Base-by-base conservation (phyloP, 768 basidiomycete species). In the Russula earlei region DNA sequence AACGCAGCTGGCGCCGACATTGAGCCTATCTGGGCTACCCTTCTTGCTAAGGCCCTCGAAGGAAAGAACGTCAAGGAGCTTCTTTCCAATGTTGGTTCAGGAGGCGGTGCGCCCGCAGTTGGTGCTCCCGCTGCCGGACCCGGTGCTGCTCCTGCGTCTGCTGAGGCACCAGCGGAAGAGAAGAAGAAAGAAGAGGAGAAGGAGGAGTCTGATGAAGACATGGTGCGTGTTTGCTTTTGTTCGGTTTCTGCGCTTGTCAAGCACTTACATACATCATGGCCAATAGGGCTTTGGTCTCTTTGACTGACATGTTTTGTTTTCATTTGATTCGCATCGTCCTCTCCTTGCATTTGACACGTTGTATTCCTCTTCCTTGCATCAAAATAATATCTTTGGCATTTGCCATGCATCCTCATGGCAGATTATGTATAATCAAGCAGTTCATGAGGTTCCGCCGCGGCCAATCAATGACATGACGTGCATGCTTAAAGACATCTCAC, bases 21-120 rank as follows among this genome's bases (percentile, higher is more conserved):
- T 58, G 96, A 98, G 74, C 81, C 94, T 55, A 98, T 99, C 77
- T 98, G 96, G 96, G 93, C 93, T 56, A 74, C 86, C 14, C 87
- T 99, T 66, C 90, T 99, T 68, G 89, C 95, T 60, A 98, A 96
- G 73, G 95, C 96, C 34, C 84, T 99, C 52, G 93, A 95, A 74
- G 95, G 94, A 67, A 96, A 95, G 81, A 83, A 98, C 76, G 82
- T 99, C 67, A 97, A 91, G 75, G 92, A 94, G 43, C 79, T 98
- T 51, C 81, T 99, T 62, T 87, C 88, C 60, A 95, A 91, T 77
- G 92, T 99, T 61, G 94, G 95, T 61, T 77, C 90, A 54, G 92
- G 94, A 59, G 93, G 91, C 60, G 92, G 84, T 60, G 90, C 84
- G 64, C 85, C 91, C 47, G 87, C 84, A 52, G 82, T 81, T 59